These are phyloP conservation scores for Ogataea angusta DNA, from an alignment of 805 yeast species.

Conservation along the genomic window DNA sequence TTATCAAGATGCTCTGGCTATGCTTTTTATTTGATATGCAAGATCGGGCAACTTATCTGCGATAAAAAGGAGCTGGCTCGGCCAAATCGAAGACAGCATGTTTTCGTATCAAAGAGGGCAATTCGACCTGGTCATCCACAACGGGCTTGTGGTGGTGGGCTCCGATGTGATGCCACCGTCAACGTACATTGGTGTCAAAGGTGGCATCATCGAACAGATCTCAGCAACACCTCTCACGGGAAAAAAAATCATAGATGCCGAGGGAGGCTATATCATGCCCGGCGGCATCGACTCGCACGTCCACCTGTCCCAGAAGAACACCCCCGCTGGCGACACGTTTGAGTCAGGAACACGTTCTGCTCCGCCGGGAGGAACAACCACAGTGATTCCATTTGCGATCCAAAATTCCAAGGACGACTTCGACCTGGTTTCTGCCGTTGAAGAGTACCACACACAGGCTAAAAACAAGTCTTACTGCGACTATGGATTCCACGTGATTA, in stretches of 20 bases:
- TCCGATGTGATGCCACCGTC: conserved; percentile 29
- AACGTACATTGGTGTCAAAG: conserved; percentile 38
- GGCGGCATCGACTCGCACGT: conserved; percentile 53
- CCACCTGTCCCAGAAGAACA: conserved; percentile 42
- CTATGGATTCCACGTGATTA: conserved; percentile 46
- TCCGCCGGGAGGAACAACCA: conserved; percentile 50
- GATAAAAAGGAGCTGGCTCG: background rate
- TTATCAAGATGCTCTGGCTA: too few species aligned
- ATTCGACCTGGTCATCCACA: conserved; percentile 29
- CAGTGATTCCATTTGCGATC: conserved; percentile 45
- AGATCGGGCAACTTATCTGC: background rate
- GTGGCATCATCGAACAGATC: conserved; percentile 20
- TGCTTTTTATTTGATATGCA: background rate
- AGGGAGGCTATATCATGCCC: conserved; percentile 47
- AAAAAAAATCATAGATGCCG: conserved; percentile 36
- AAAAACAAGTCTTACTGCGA: conserved; percentile 40
- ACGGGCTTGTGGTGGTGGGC: conserved; percentile 33
- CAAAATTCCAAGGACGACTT: conserved; percentile 35
- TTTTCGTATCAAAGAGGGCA: background rate
- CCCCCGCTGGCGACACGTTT: conserved; percentile 43
- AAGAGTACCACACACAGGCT: conserved; percentile 29
- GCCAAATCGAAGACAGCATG: background rate
- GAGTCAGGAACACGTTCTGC: conserved; percentile 44
- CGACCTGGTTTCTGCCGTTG: conserved; percentile 20
- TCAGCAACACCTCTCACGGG: conserved; percentile 20